These are phyloP conservation scores for Metschnikowia lachancei DNA, from an alignment of 805 yeast species.

Conservation along the genomic window DNA sequence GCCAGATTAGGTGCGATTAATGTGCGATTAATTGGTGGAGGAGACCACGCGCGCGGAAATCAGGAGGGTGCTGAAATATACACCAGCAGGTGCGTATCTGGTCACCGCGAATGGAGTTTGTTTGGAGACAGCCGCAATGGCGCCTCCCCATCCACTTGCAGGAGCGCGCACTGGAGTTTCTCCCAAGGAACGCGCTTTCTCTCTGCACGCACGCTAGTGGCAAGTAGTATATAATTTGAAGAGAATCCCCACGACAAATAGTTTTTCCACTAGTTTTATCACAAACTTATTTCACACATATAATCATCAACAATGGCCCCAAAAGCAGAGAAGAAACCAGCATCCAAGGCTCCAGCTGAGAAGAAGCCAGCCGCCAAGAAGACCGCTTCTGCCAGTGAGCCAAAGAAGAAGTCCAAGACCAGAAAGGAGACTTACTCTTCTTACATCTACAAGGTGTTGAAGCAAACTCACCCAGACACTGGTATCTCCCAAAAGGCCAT, in stretches of 20 bases:
- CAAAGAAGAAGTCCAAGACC: slow-evolving; percentile 37
- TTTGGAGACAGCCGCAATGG: slow-evolving; percentile 9
- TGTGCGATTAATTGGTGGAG: background rate
- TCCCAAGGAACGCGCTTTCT: slow-evolving; percentile 16
- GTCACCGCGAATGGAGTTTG: slow-evolving; percentile 8
- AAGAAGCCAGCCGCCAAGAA: slow-evolving; percentile 41
- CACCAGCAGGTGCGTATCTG: slow-evolving; percentile 14
- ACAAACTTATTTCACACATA: slow-evolving; percentile 17
- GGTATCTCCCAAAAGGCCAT: slow-evolving; percentile 41
- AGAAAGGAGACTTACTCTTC: slow-evolving; percentile 41
- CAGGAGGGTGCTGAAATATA: slow-evolving; percentile 17
- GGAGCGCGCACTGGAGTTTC: slow-evolving; percentile 12
- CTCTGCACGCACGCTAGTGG: slow-evolving; percentile 22
- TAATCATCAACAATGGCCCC: slow-evolving; percentile 31
- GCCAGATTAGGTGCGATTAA: no score
- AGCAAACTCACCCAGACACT: slow-evolving; percentile 40
- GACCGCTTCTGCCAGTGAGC: slow-evolving; percentile 30
- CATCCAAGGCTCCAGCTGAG: slow-evolving; percentile 41
- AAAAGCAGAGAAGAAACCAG: slow-evolving; percentile 41
- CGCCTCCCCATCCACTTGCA: slow-evolving; percentile 13
- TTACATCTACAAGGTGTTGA: slow-evolving; percentile 39
- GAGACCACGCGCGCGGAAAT: slow-evolving; percentile 12
- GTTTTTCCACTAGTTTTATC: slow-evolving; percentile 11
- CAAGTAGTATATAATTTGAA: slow-evolving; percentile 21
- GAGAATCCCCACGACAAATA: slow-evolving; percentile 16